phyloP scores from a whole-genome alignment of 2,329 filamentous ascomycete species.

The Colletotrichum camelliae region DNA sequence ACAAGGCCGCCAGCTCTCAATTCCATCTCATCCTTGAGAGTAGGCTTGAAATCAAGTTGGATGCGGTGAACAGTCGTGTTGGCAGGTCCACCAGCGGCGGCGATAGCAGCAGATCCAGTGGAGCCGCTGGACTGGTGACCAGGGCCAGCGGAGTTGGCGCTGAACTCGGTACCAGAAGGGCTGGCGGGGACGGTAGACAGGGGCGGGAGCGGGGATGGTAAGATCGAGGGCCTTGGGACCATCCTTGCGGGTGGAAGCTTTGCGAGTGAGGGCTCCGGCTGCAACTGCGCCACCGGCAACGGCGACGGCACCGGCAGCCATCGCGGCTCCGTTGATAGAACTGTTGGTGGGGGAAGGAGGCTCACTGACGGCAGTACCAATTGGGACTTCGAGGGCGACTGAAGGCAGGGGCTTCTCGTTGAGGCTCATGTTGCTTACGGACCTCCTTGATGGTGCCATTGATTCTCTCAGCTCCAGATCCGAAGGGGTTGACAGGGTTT shows the following conservation, averaged over 20 bases:
- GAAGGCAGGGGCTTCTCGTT: constrained; percentile 29
- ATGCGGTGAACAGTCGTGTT: constrained; percentile 82
- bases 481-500: constrained; percentile 75
- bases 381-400: constrained; percentile 10
- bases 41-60: constrained; percentile 92
- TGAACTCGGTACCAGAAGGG: constrained; percentile 69
- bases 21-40: constrained; percentile 89
- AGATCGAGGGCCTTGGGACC: constrained; percentile 59
- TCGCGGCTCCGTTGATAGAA: constrained; percentile 39
- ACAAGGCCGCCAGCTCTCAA: constrained; percentile 84
- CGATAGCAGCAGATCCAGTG: constrained; percentile 63
- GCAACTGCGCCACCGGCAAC: constrained; percentile 43
- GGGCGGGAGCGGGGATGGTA: constrained; percentile 45
- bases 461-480: constrained; percentile 60
- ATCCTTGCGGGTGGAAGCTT: constrained; percentile 62
- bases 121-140: constrained; percentile 51
- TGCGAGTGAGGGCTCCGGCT: constrained; percentile 49
- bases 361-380: background rate
- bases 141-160: constrained; percentile 58
- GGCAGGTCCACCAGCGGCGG: constrained; percentile 64
- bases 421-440: constrained; percentile 39
- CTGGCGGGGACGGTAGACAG: constrained; percentile 53
- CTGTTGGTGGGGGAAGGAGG: background rate
- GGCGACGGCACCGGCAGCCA: constrained; percentile 25
- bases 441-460: constrained; percentile 44